A percentile compares a stretch with the other conserved stretches of the same genome.
Conservation (phyloP, 2,329 filamentous ascomycete species). For the Arachnomyces sp. region DNA sequence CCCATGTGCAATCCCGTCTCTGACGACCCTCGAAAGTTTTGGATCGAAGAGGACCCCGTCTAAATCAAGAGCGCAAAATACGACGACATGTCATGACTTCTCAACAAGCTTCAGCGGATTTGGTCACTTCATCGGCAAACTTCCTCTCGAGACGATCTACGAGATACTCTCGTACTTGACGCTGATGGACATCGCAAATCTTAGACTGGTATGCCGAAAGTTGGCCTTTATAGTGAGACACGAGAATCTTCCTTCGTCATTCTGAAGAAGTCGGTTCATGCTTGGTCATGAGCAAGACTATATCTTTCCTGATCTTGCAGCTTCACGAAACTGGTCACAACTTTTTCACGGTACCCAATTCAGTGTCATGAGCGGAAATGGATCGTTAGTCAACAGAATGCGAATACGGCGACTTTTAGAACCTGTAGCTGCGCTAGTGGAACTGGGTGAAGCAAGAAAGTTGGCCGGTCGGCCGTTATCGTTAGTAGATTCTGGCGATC, state of each 20-base stretch:
- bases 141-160: not conserved
- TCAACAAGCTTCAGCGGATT: not conserved
- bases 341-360: not conserved
- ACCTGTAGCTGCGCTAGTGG: constrained; percentile 1
- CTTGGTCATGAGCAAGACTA: constrained; percentile 5
- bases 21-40: not conserved
- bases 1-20: not conserved
- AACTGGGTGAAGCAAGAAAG: not conserved
- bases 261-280: constrained; percentile 8
- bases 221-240: not conserved
- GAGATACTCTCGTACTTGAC: constrained; percentile 1
- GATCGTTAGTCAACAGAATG: constrained; percentile 3
- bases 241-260: constrained; percentile 5
- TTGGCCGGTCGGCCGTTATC: not conserved
- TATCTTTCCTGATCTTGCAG: not conserved
- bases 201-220: constrained; percentile 1
- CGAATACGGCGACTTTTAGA: constrained; percentile 2
- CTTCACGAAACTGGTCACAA: constrained; percentile 4
- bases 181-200: not conserved
- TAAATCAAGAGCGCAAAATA: not conserved
- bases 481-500: not conserved
- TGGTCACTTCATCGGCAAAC: not conserved
- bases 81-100: not conserved
- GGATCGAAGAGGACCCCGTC: not conserved
- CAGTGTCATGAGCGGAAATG: not conserved